These are phyloP conservation scores for Galium porrigens DNA, from an alignment of 305 asterid species.

Conservation along the genomic window DNA sequence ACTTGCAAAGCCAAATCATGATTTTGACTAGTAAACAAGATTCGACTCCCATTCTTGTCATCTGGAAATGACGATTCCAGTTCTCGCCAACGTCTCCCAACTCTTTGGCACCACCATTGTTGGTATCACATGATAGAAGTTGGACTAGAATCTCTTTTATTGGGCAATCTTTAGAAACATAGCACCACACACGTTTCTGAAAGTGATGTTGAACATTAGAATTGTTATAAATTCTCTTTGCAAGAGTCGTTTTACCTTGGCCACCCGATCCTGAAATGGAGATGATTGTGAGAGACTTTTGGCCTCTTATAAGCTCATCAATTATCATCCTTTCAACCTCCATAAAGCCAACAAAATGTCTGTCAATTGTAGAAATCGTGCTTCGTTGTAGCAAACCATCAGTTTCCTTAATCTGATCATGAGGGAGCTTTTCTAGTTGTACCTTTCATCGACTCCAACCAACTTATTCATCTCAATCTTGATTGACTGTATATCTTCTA, in stretches of 20 bases:
- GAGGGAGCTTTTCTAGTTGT: no score
- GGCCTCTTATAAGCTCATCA: background rate
- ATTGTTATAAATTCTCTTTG: background rate
- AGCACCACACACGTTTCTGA: background rate
- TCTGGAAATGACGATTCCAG: conserved; percentile 3
- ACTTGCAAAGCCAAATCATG: background rate
- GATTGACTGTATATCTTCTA: background rate
- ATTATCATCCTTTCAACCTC: background rate
- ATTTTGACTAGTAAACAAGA: conserved; percentile 10
- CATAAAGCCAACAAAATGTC: background rate
- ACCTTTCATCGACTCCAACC: no score
- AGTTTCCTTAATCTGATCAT: no score
- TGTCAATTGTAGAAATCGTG: background rate
- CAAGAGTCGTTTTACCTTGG: background rate
- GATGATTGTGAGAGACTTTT: no score
- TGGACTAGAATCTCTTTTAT: background rate
- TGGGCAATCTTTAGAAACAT: background rate
- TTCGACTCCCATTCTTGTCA: conserved; percentile 7
- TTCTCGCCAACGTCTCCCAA: background rate
- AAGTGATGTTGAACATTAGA: background rate
- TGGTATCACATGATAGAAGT: background rate
- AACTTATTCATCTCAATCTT: background rate
- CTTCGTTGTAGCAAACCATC: background rate
- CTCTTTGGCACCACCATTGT: no score
- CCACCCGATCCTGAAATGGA: background rate